These are phyloP conservation scores for Collybiopsis luxurians DNA, from an alignment of 768 basidiomycete genomes.

Conservation along the genomic window DNA sequence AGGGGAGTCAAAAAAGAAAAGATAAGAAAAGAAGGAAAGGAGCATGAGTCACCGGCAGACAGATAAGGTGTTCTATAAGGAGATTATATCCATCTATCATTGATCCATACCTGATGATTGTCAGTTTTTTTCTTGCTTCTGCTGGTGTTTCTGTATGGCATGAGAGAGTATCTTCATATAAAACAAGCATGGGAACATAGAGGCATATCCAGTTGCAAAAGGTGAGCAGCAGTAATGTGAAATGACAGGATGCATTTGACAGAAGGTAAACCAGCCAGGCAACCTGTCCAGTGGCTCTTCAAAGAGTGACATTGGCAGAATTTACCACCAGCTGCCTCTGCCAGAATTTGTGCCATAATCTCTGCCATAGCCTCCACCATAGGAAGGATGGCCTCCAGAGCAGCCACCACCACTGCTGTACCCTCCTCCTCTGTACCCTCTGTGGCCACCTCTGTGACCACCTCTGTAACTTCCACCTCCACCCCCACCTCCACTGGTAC, in stretches of 20 bases:
- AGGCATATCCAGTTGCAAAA: not conserved
- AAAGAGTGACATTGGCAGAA: not conserved
- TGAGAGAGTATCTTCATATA: not conserved
- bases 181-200: not conserved
- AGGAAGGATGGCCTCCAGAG: constrained; percentile 24
- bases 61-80: not conserved
- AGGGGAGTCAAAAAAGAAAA: constrained; percentile 44
- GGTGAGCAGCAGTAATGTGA: no score
- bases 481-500: constrained; percentile 33
- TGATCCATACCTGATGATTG: constrained; percentile 1
- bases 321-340: constrained; percentile 20
- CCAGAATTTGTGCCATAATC: constrained; percentile 20
- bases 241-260: constrained; percentile 6
- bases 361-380: constrained; percentile 23
- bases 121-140: constrained; percentile 13
- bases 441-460: constrained; percentile 35
- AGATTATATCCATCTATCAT: not conserved
- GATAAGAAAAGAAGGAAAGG: constrained; percentile 21
- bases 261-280: constrained; percentile 8
- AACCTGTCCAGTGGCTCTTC: constrained; percentile 14
- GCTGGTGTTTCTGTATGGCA: constrained; percentile 7
- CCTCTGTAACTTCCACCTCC: constrained; percentile 29
- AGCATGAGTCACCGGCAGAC: not conserved
- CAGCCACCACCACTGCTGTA: constrained; percentile 25
- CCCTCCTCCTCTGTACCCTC: constrained; percentile 43